Conservation (phyloP, 1,284 basidiomycete species). For the Veloporphyrellus conicus region DNA sequence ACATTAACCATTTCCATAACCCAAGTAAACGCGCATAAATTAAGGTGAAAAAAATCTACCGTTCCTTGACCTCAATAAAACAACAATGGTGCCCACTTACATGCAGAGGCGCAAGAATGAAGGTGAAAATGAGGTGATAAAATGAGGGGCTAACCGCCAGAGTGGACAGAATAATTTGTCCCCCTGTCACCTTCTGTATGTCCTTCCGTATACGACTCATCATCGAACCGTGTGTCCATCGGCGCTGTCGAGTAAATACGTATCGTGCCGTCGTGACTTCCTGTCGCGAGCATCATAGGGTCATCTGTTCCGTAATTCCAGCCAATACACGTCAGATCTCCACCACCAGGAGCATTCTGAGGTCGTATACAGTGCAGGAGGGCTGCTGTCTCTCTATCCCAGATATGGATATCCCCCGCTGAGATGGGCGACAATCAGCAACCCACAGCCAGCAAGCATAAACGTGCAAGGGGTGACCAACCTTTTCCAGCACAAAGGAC, state of each 20-base stretch:
- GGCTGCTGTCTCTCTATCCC: conserved; percentile 72
- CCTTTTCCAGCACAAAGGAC: conserved; percentile 75
- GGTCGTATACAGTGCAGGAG: conserved; percentile 62
- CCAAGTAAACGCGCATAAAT: conserved; percentile 22
- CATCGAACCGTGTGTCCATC: conserved; percentile 21
- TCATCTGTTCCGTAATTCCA: conserved; percentile 67
- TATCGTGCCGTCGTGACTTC: conserved; percentile 69
- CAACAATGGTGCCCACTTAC: conserved; percentile 7
- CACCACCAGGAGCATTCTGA: conserved; percentile 40
- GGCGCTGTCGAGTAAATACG: conserved; percentile 57
- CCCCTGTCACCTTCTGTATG: conserved; percentile 26
- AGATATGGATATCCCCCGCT: conserved; percentile 80
- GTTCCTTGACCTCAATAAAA: conserved; percentile 17
- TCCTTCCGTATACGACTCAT: conserved; percentile 27
- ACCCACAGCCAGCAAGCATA: not conserved
- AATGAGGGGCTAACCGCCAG: conserved; percentile 23
- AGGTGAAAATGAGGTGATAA: not conserved
- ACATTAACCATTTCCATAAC: conserved; percentile 26
- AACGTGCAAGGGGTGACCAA: conserved; percentile 23
- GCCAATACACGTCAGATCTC: conserved; percentile 70
- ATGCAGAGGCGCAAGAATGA: not conserved
- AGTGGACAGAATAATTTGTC: conserved; percentile 29
- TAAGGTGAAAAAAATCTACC: conserved; percentile 9
- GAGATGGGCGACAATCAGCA: conserved; percentile 9
- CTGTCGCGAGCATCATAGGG: conserved; percentile 75